Base-by-base conservation (phyloP, 2,329 filamentous ascomycete species). In the Sphaerulina musiva region DNA sequence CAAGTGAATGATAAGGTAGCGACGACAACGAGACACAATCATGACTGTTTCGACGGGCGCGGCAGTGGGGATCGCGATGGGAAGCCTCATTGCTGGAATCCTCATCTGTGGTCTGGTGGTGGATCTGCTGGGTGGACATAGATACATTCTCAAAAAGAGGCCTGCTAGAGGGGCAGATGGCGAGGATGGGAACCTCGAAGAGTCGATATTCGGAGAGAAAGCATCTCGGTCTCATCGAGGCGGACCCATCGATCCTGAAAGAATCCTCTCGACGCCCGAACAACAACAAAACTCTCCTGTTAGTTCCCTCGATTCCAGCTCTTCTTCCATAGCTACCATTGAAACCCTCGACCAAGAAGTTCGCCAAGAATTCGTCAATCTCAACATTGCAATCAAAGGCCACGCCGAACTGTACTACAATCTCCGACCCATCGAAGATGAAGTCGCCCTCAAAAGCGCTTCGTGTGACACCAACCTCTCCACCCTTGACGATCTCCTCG, bases 351-450 rank as follows among this genome's bases (percentile, higher is more conserved):
- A 56, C 23, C 45, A 51, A 6, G 54, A 52, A 44, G 50, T 48
- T 2, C 46, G 50, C 44, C 44, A 52, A 40, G 17, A 40, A 8
- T 53, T 56, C 41, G 45, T 41, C 23, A 26, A 32, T 23, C 49
- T 56, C 34, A 53, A 56, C 17, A 14, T 53, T 17, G 49, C 49
- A 3, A 56, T 56, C 41, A 51, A 45, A 38, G 40, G 32, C 10
- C 54, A 56, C 8, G 48, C 54, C 4, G 45, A 53, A 44, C 12
- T 49, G 11, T 56, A 53, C 11, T 56, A 56, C 46, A 44, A 48
- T 29, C 41, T 51, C 23, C 36, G 31, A 2, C 29, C 40, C 3
- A 32, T 48, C 32, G 34, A 48, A 3, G 29, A 26, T 26, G 26
- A 45, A 17, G 36, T 29, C 1, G 36, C 45, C 26, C 39, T 44